Conservation (phyloP, 495 filamentous ascomycete genomes). For the Penicillium soppii region DNA sequence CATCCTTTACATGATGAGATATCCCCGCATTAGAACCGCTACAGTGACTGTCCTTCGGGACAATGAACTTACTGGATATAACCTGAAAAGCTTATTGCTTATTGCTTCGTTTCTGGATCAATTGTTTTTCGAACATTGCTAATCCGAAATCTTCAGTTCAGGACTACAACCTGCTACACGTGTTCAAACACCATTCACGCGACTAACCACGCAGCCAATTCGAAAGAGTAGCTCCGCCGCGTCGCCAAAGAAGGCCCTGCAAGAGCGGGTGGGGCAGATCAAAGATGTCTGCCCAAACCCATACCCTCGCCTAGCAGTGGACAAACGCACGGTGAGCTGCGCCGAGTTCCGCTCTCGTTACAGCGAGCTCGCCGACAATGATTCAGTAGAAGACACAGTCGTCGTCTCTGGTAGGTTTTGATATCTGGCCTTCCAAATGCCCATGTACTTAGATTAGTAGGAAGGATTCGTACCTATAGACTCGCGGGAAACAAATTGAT, state of each 20-base stretch:
- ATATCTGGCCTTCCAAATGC: slow-evolving; percentile 23
- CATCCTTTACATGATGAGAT: slow-evolving; percentile 50
- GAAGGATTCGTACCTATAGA: slow-evolving; percentile 62
- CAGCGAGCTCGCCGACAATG: slow-evolving; percentile 38
- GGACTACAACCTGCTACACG: slow-evolving; percentile 16
- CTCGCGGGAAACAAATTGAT: slow-evolving; percentile 68
- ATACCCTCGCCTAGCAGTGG: slow-evolving; percentile 51
- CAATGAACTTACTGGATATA: slow-evolving; percentile 41
- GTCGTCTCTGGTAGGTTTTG: slow-evolving; percentile 46
- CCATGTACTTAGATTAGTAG: slow-evolving; percentile 56
- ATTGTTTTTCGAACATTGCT: slow-evolving; percentile 14
- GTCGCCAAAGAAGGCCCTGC: slow-evolving; percentile 39
- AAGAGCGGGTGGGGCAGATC: slow-evolving; percentile 52
- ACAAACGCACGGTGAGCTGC: slow-evolving; percentile 31
- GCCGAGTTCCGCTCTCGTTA: slow-evolving; percentile 41
- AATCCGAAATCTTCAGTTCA: slow-evolving; percentile 27
- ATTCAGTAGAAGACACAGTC: slow-evolving; percentile 46
- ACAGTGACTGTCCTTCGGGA: slow-evolving; percentile 72
- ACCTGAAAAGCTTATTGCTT: slow-evolving; percentile 18
- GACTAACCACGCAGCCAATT: slow-evolving; percentile 21
- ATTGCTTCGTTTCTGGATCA: slow-evolving; percentile 8
- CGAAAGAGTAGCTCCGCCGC: slow-evolving; percentile 32
- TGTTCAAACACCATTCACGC: slow-evolving; percentile 8
- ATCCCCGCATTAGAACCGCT: slow-evolving; percentile 77
- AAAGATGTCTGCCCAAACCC: slow-evolving; percentile 38